phyloP scores from a whole-genome alignment of 768 basidiomycete genomes.

The Trametes sanguinea region DNA sequence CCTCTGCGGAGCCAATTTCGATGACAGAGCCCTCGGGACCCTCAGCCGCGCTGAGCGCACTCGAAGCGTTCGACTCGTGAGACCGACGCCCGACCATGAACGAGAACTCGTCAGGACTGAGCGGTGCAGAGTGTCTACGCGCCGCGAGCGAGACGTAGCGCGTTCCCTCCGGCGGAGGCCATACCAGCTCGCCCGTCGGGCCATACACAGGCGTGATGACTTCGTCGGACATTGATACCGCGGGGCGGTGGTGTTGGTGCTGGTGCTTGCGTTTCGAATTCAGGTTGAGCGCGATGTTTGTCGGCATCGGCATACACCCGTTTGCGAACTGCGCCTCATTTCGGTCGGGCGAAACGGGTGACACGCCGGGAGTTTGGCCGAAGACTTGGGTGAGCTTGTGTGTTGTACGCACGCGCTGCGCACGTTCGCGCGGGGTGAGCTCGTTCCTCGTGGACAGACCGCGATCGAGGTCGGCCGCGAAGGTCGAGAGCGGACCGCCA shows the following conservation, averaged over 20 bases:
- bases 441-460: slow-evolving; percentile 60
- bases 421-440: slow-evolving; percentile 63
- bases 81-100: slow-evolving; percentile 21
- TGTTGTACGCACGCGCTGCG: slow-evolving; percentile 69
- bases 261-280: slow-evolving; percentile 25
- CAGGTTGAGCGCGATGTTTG: slow-evolving; percentile 14
- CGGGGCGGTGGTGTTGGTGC: slow-evolving; percentile 29
- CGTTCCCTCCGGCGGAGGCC: slow-evolving; percentile 39
- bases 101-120: slow-evolving; percentile 48
- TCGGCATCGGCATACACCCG: slow-evolving; percentile 23
- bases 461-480: slow-evolving; percentile 16
- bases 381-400: slow-evolving; percentile 84
- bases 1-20: slow-evolving; percentile 28
- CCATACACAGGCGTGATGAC: slow-evolving; percentile 22
- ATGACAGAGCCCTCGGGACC: slow-evolving; percentile 15
- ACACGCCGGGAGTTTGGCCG: slow-evolving; percentile 55
- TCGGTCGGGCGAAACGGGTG: slow-evolving; percentile 2
- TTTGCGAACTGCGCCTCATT: slow-evolving; percentile 21
- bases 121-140: slow-evolving; percentile 58
- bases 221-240: slow-evolving; percentile 29
- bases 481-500: slow-evolving; percentile 4
- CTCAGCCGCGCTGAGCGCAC: slow-evolving; percentile 1
- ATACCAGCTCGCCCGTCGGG: slow-evolving; percentile 22
- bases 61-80: slow-evolving; percentile 6
- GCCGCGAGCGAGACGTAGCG: slow-evolving; percentile 32